Conservation (phyloP, 2,329 filamentous ascomycete genomes). For the Bertia moriformis region DNA sequence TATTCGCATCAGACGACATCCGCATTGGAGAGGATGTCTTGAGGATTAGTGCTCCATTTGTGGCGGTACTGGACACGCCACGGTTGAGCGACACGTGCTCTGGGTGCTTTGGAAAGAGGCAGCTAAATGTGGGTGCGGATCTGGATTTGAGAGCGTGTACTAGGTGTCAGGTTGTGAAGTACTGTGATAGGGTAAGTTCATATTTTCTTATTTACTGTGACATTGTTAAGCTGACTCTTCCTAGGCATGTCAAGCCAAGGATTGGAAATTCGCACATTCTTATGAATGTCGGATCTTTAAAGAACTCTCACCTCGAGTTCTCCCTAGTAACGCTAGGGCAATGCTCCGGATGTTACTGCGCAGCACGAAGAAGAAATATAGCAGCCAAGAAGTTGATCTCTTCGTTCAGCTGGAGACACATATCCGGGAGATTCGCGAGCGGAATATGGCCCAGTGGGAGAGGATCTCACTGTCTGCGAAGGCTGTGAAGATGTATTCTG, state of each 20-base stretch:
- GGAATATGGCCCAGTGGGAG: background rate
- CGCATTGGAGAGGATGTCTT: background rate
- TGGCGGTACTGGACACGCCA: background rate
- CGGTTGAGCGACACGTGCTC: background rate
- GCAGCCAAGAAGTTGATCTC: background rate
- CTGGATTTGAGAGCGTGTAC: background rate
- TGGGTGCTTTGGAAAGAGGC: background rate
- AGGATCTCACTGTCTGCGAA: background rate
- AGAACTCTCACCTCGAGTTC: background rate
- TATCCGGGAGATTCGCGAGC: background rate
- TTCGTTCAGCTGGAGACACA: background rate
- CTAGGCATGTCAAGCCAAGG: background rate
- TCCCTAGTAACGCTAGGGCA: background rate
- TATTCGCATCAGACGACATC: background rate
- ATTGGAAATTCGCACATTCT: constrained; percentile 1
- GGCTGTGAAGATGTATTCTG: background rate
- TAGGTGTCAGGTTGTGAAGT: background rate
- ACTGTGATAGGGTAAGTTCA: background rate
- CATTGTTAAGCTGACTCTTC: too few species aligned
- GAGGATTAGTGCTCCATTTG: background rate
- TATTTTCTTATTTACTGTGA: too few species aligned
- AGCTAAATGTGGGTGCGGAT: background rate
- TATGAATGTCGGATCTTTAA: background rate
- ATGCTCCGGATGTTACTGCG: constrained; percentile 1
- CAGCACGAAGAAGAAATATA: background rate